Conservation (phyloP, 2,329 filamentous ascomycete species). For the Lecanicillium sp. region DNA sequence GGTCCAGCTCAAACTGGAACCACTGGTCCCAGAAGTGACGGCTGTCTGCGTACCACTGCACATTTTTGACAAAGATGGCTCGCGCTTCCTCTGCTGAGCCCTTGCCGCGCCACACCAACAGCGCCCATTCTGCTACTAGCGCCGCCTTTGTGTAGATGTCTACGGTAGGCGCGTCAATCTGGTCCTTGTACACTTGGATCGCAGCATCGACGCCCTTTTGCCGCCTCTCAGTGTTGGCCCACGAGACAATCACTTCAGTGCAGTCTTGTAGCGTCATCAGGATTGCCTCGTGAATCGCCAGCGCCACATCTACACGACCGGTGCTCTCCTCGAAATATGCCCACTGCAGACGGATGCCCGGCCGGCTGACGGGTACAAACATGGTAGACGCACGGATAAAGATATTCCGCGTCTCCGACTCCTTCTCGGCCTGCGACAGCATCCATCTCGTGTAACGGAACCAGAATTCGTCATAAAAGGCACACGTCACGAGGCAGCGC, state of each 20-base stretch:
- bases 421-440: conserved; percentile 69
- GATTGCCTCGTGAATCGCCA: conserved; percentile 79
- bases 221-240: conserved; percentile 80
- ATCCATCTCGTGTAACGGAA: conserved; percentile 96
- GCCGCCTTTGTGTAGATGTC: conserved; percentile 79
- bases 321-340: conserved; percentile 90
- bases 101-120: conserved; percentile 80
- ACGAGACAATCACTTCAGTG: conserved; percentile 79
- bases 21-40: conserved; percentile 85
- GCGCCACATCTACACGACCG: conserved; percentile 68
- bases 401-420: conserved; percentile 86
- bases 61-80: conserved; percentile 73
- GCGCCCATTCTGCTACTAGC: conserved; percentile 82
- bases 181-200: conserved; percentile 73
- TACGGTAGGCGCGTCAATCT: conserved; percentile 67
- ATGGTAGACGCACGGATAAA: conserved; percentile 81
- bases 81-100: conserved; percentile 75
- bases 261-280: conserved; percentile 71
- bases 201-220: conserved; percentile 79
- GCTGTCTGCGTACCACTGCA: conserved; percentile 79
- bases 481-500: conserved; percentile 84
- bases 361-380: conserved; percentile 80
- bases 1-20: conserved; percentile 81
- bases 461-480: conserved; percentile 97
- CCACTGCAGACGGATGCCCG: conserved; percentile 80